Percentiles rank a stretch among this genome's conserved stretches.
Evolutionary conservation across 2,329 filamentous ascomycete species (phyloP).

Genomic region (Blastomyces percursus): DNA sequence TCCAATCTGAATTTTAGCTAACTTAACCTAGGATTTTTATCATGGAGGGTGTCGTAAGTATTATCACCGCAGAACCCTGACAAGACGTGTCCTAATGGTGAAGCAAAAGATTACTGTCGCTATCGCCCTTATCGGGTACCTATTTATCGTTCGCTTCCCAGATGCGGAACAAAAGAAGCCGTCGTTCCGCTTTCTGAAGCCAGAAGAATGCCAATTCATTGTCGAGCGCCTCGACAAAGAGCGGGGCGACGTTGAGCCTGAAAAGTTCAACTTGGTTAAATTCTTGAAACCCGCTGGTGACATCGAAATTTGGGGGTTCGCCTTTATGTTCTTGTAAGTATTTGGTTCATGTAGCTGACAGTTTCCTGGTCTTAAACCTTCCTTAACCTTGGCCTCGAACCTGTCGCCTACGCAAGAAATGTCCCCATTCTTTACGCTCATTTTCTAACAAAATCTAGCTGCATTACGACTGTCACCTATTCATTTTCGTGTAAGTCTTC

Average conservation of each 20-base stretch:
- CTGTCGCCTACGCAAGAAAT: background rate
- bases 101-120: constrained; percentile 8
- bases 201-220: constrained; percentile 36
- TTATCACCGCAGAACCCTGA: background rate
- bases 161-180: constrained; percentile 9
- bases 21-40: constrained; percentile 11
- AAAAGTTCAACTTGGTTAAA: constrained; percentile 32
- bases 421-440: background rate
- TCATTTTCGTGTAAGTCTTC: constrained; percentile 50
- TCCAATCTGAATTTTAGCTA: background rate
- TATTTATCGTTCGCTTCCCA: constrained; percentile 12
- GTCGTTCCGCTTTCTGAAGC: constrained; percentile 30
- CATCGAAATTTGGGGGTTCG: constrained; percentile 41
- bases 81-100: background rate
- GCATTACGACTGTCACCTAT: constrained; percentile 58
- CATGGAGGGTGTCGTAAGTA: constrained; percentile 12
- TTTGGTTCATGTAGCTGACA: background rate
- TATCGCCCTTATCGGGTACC: constrained; percentile 9
- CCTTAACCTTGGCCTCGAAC: background rate
- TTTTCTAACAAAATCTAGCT: constrained; percentile 37
- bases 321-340: constrained; percentile 33
- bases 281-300: constrained; percentile 36
- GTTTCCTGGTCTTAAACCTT: background rate
- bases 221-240: constrained; percentile 39
- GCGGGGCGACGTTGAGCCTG: constrained; percentile 36